A percentile compares a stretch with the other conserved stretches of the same genome.
Evolutionary conservation across 257 asterid species (phyloP).

Genomic region (Solanum pimpinellifolium): DNA sequence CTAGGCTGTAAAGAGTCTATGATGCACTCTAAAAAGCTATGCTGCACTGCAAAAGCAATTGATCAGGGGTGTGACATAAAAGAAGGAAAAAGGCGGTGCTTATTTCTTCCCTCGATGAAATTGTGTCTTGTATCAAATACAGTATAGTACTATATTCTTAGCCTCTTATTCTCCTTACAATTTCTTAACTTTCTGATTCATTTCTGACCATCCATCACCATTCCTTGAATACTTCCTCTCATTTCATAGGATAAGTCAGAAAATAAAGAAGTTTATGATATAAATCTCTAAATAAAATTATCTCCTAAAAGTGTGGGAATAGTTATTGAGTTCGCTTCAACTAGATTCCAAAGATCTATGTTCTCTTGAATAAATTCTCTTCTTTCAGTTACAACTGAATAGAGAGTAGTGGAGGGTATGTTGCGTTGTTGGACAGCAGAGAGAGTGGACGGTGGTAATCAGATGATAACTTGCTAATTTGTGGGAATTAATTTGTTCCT

Average conservation of each 20-base stretch:
- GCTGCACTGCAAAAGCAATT: background rate
- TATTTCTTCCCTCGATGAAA: background rate
- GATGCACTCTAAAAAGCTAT: background rate
- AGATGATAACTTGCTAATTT: background rate
- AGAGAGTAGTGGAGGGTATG: background rate
- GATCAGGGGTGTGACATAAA: background rate
- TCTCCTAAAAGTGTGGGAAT: background rate
- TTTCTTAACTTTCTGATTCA: background rate
- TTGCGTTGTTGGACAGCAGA: background rate
- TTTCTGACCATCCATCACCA: background rate
- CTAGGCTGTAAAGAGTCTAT: background rate
- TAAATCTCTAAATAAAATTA: background rate
- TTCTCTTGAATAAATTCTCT: background rate
- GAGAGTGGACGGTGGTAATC: background rate
- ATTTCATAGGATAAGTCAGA: background rate
- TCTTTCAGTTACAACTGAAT: background rate
- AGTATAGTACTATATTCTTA: background rate
- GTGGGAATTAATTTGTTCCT: background rate
- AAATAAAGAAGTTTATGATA: background rate
- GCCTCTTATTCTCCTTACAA: background rate
- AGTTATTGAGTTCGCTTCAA: background rate
- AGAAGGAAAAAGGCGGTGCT: background rate
- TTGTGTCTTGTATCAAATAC: background rate
- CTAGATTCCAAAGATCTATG: background rate
- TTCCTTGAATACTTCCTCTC: background rate